Percentiles rank a stretch among this genome's conserved stretches.
phyloP scores from a whole-genome alignment of 2,329 filamentous ascomycete species.

The Xylogone sp. region DNA sequence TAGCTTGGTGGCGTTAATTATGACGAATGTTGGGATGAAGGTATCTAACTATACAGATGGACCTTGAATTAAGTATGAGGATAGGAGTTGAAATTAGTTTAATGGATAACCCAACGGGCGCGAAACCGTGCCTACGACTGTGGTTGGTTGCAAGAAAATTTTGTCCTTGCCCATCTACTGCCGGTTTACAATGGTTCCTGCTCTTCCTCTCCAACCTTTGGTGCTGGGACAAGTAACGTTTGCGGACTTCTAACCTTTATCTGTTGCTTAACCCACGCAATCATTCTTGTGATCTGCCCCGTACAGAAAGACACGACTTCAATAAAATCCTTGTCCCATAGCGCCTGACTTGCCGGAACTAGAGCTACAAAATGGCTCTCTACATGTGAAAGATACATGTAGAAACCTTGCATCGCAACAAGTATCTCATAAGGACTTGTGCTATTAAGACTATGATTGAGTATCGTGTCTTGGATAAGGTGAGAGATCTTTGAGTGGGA shows the following conservation, averaged over 20 bases:
- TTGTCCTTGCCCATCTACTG: neutral
- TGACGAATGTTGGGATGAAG: too few relatives aligned
- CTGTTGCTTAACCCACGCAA: conserved; percentile 30
- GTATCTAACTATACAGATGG: too few relatives aligned
- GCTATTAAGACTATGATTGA: conserved; percentile 12
- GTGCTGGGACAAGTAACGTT: conserved; percentile 30
- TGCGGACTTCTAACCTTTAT: conserved; percentile 30
- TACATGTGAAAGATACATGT: conserved; percentile 30
- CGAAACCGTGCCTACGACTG: too few relatives aligned
- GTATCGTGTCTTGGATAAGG: conserved; percentile 23
- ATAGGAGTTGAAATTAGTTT: too few relatives aligned
- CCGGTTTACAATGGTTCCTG: neutral
- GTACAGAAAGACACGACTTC: conserved; percentile 21
- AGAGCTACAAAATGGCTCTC: conserved; percentile 26
- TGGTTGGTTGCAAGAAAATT: neutral
- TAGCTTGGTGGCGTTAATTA: too few relatives aligned
- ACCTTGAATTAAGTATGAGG: too few relatives aligned
- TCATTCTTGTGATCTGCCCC: conserved; percentile 20
- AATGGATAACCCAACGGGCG: too few relatives aligned
- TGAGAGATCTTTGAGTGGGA: conserved; percentile 10
- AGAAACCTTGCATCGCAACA: conserved; percentile 25
- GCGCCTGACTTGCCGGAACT: conserved; percentile 27
- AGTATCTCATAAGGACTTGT: conserved; percentile 21
- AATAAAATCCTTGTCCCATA: conserved; percentile 32
- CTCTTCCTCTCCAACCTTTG: neutral